These are phyloP conservation scores for Cladophialophora exuberans DNA, from an alignment of 2,329 filamentous ascomycete genomes.

Conservation along the genomic window DNA sequence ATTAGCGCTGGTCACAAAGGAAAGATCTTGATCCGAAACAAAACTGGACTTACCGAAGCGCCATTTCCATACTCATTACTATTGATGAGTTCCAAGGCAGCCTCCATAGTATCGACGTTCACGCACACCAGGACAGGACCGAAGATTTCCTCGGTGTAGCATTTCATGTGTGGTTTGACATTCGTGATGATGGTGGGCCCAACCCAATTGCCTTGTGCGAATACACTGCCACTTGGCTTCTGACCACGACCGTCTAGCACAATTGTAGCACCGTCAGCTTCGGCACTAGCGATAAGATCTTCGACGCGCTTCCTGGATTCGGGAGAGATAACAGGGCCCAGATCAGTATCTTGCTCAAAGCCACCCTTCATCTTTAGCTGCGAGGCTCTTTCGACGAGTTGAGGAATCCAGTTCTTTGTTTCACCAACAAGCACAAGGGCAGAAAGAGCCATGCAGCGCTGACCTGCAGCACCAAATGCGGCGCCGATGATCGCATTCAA, in stretches of 20 bases:
- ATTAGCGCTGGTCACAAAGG: no score
- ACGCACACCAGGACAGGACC: constrained; percentile 68
- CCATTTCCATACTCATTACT: constrained; percentile 70
- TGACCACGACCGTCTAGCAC: constrained; percentile 64
- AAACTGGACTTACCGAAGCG: no score
- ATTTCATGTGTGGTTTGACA: constrained; percentile 67
- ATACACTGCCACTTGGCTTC: constrained; percentile 64
- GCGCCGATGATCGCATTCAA: constrained; percentile 68
- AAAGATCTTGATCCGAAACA: no score
- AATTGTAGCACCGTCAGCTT: constrained; percentile 67
- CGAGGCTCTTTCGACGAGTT: constrained; percentile 66
- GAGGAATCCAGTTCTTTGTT: constrained; percentile 66
- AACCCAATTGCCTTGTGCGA: constrained; percentile 46
- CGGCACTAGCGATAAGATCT: constrained; percentile 62
- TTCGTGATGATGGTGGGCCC: constrained; percentile 68
- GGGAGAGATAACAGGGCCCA: constrained; percentile 67
- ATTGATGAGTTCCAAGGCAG: constrained; percentile 67
- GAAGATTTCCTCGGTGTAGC: constrained; percentile 70
- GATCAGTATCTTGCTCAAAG: constrained; percentile 64
- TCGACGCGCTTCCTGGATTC: constrained; percentile 67
- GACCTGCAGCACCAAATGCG: constrained; percentile 70
- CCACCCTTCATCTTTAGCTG: constrained; percentile 63
- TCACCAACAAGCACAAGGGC: constrained; percentile 67
- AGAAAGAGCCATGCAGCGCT: constrained; percentile 71
- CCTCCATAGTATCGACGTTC: constrained; percentile 62